These are phyloP conservation scores for Phytophthora aleatoria DNA, from an alignment of 352 stramenopile genomes.

Conservation along the genomic window DNA sequence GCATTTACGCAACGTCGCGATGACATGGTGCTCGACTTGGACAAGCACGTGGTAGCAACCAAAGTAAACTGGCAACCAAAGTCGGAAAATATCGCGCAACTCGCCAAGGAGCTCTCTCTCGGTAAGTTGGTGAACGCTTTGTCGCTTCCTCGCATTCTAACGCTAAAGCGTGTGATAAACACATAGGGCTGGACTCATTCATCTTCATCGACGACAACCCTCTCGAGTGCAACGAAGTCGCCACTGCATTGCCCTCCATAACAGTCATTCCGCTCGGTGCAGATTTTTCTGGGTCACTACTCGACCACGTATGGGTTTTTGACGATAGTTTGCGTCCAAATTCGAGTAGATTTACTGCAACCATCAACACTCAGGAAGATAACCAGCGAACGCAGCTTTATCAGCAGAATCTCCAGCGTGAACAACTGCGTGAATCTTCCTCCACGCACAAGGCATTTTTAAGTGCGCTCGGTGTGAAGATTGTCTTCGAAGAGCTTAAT, in stretches of 20 bases:
- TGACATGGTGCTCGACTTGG: conserved; percentile 57
- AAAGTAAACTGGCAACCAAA: conserved; percentile 72
- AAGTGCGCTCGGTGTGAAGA: conserved; percentile 69
- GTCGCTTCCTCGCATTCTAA: neutral
- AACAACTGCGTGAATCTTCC: conserved; percentile 34
- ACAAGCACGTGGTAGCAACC: conserved; percentile 51
- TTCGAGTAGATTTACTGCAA: conserved; percentile 5
- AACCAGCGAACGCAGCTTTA: conserved; percentile 58
- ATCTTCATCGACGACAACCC: conserved; percentile 80
- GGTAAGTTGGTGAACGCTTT: conserved; percentile 25
- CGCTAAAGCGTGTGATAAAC: conserved; percentile 1
- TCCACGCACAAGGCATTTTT: conserved; percentile 61
- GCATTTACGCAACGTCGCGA: conserved; percentile 48
- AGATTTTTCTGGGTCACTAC: conserved; percentile 38
- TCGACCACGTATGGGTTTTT: conserved; percentile 63
- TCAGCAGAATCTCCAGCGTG: conserved; percentile 52
- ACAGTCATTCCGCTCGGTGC: conserved; percentile 53
- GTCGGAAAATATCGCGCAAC: conserved; percentile 57
- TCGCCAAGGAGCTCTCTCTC: conserved; percentile 60
- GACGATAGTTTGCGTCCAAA: conserved; percentile 27
- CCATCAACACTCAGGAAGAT: conserved; percentile 48
- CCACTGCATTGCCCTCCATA: conserved; percentile 46
- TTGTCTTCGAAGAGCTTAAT: conserved; percentile 60
- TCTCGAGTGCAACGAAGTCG: conserved; percentile 72
- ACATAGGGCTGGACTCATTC: conserved; percentile 63